Evolutionary conservation across 257 asterid genomes (phyloP).

Genomic region (Solanum piurae): DNA sequence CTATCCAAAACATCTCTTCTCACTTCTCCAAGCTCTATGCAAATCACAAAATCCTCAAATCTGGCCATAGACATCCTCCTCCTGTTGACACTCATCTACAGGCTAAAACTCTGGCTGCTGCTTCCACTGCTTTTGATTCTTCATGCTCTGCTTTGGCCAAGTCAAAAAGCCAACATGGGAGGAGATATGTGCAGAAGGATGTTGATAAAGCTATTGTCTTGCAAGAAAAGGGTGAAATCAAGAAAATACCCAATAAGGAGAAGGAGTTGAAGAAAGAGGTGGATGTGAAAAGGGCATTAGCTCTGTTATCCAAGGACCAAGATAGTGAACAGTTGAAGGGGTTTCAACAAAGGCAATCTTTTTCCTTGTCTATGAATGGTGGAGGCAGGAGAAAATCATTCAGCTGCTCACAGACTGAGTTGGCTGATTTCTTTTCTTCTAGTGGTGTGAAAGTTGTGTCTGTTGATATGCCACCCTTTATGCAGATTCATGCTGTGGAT

Average conservation of each 20-base stretch:
- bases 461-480: slow-evolving; percentile 91
- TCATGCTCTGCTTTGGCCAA: slow-evolving; percentile 54
- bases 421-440: slow-evolving; percentile 60
- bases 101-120: slow-evolving; percentile 12
- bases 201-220: slow-evolving; percentile 6
- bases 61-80: slow-evolving; percentile 11
- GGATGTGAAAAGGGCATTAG: slow-evolving; percentile 26
- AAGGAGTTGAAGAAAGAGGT: slow-evolving; percentile 15
- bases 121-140: slow-evolving; percentile 16
- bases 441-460: slow-evolving; percentile 77
- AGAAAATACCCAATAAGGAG: slow-evolving; percentile 18
- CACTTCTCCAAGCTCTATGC: slow-evolving; percentile 62
- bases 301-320: slow-evolving; percentile 21
- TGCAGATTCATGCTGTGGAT: slow-evolving; percentile 93
- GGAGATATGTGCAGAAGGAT: slow-evolving; percentile 20
- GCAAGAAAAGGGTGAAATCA: slow-evolving; percentile 9
- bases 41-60: slow-evolving; percentile 34
- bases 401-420: slow-evolving; percentile 50
- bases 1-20: slow-evolving; percentile 58
- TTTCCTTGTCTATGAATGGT: slow-evolving; percentile 23
- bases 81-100: slow-evolving; percentile 16
- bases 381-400: slow-evolving; percentile 55
- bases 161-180: slow-evolving; percentile 49
- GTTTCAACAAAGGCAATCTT: slow-evolving; percentile 17
- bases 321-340: slow-evolving; percentile 21